Conservation (phyloP, 768 basidiomycete species). For the Pisolithus sp. region DNA sequence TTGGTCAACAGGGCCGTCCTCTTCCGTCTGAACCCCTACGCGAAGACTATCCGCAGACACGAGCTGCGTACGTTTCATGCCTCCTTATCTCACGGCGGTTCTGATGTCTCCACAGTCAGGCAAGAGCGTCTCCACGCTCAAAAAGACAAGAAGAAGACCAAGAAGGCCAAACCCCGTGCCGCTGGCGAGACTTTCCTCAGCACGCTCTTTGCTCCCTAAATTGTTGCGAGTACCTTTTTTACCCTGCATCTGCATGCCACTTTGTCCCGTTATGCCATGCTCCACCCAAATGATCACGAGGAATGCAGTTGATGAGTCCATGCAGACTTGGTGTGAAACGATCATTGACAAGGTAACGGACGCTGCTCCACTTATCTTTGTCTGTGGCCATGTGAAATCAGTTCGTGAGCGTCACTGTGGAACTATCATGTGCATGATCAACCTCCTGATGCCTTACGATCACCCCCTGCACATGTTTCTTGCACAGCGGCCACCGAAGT, state of each 20-base stretch:
- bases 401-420: no score
- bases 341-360: no score
- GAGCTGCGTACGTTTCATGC: slow-evolving; percentile 67
- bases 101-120: slow-evolving; percentile 47
- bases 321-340: no score
- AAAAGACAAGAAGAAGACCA: slow-evolving; percentile 59
- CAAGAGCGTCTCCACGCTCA: slow-evolving; percentile 65
- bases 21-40: slow-evolving; percentile 98
- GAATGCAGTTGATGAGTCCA: no score
- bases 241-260: slow-evolving; percentile 9
- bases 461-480: no score
- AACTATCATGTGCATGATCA: no score
- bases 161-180: slow-evolving; percentile 40
- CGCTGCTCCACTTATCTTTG: no score
- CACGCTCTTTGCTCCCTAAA: slow-evolving; percentile 80
- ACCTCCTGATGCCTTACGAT: no score
- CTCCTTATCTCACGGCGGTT: background rate
- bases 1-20: slow-evolving; percentile 88
- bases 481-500: no score
- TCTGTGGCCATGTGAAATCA: no score
- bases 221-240: slow-evolving; percentile 1
- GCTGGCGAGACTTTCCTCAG: slow-evolving; percentile 81
- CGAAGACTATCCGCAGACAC: slow-evolving; percentile 86
- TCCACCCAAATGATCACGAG: no score
- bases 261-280: background rate